Percentiles rank a stretch among this genome's conserved stretches.
Conservation (phyloP, 202 grass and related monocot genomes). For the Bolboschoenoplectus hybrid region DNA sequence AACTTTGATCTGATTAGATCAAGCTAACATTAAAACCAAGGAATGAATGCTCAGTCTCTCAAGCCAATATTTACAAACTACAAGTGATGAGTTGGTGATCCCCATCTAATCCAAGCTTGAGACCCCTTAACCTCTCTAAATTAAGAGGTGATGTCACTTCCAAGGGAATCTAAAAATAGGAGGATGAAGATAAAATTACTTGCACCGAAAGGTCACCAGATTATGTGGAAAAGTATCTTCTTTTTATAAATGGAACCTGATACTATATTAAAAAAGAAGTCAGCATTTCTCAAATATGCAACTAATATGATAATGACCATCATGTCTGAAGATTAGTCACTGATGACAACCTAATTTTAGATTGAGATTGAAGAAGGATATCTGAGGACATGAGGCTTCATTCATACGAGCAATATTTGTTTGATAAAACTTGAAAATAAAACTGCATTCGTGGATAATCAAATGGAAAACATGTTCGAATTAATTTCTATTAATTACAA, state of each 20-base stretch:
- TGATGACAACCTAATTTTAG: too few species aligned
- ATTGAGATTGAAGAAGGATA: too few species aligned
- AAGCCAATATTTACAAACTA: constrained; percentile 49
- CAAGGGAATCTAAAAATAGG: constrained; percentile 14
- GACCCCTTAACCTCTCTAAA: neutral
- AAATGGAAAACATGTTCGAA: constrained; percentile 24
- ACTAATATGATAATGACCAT: neutral
- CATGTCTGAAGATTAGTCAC: neutral
- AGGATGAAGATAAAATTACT: neutral
- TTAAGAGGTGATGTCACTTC: too few species aligned
- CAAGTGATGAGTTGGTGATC: constrained; percentile 52
- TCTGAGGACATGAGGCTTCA: too few species aligned
- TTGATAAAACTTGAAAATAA: constrained; percentile 33
- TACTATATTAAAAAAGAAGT: neutral
- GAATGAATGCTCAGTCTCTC: constrained; percentile 39
- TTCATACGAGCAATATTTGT: too few species aligned
- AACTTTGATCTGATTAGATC: neutral
- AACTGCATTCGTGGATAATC: constrained; percentile 37
- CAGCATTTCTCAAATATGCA: neutral
- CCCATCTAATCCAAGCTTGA: constrained; percentile 50
- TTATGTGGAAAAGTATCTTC: neutral
- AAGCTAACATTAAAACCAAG: constrained; percentile 30
- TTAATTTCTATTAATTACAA: too few species aligned
- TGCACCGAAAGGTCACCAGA: neutral
- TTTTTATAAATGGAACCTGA: neutral